These are phyloP conservation scores for Chlamydomonas applanata DNA, from an alignment of 139 green algal genomes.

Conservation along the genomic window DNA sequence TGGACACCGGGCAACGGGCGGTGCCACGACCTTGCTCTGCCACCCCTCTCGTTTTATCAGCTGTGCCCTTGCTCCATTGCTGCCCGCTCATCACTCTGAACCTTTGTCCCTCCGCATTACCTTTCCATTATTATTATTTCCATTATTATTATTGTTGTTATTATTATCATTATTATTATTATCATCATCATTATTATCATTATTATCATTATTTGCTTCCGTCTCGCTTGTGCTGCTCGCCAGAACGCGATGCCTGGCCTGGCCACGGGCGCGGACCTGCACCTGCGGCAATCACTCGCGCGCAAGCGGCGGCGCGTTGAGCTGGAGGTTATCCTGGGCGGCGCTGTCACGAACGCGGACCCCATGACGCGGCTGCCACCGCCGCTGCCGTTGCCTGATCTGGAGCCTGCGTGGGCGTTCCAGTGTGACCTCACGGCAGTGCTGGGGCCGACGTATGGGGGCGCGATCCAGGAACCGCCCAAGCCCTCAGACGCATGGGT, in stretches of 20 bases:
- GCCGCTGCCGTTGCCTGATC: conserved; percentile 9
- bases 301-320: conserved; percentile 31
- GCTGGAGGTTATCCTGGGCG: conserved; percentile 3
- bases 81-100: no score
- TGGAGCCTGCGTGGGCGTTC: conserved; percentile 18
- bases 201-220: no score
- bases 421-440: conserved; percentile 2
- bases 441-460: neutral
- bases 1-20: no score
- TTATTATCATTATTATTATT: no score
- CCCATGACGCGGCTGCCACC: conserved; percentile 17
- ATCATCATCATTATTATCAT: no score
- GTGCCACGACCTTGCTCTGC: no score
- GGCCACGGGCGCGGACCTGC: neutral
- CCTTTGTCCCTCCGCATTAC: no score
- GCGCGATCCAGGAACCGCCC: neutral
- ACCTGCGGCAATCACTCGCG: neutral
- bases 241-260: neutral
- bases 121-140: no score
- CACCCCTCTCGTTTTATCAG: no score
- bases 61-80: no score
- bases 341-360: conserved; percentile 12
- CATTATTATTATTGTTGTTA: no score
- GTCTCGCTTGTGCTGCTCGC: neutral
- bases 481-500: neutral